Percentiles rank a stretch among this genome's conserved stretches.
Evolutionary conservation across 1,284 basidiomycete species (phyloP).

Genomic region (Hymenochaete sp.): DNA sequence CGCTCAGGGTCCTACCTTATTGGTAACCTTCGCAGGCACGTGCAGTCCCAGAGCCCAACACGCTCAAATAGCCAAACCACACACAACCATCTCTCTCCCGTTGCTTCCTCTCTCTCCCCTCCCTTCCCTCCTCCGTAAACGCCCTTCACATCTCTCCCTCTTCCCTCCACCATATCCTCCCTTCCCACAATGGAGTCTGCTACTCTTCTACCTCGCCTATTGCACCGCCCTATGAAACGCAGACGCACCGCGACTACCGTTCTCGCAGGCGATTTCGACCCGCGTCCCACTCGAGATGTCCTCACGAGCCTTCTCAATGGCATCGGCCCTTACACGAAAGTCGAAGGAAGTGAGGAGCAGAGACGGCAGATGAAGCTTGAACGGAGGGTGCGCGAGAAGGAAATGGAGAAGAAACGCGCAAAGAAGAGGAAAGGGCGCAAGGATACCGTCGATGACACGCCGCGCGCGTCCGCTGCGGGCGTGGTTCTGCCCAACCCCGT

Average conservation of each 20-base stretch:
- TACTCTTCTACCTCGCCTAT: background rate
- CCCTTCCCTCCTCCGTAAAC: too few species aligned
- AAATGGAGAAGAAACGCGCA: conserved; percentile 28
- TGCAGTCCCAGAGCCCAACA: too few species aligned
- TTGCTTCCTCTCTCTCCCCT: conserved; percentile 1
- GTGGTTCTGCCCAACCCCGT: background rate
- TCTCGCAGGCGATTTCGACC: conserved; percentile 64
- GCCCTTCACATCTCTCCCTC: too few species aligned
- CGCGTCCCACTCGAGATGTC: conserved; percentile 56
- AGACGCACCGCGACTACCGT: conserved; percentile 66
- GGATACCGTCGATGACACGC: background rate
- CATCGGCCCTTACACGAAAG: conserved; percentile 50
- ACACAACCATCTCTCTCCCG: too few species aligned
- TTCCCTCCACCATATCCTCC: conserved; percentile 4
- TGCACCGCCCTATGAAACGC: conserved; percentile 26
- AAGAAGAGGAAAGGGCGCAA: conserved; percentile 12
- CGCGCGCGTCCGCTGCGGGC: too few species aligned
- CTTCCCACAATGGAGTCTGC: too few species aligned
- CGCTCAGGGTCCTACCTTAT: too few species aligned
- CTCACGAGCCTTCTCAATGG: conserved; percentile 70
- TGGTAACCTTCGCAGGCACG: too few species aligned
- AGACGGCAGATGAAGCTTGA: conserved; percentile 43
- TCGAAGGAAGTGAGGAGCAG: conserved; percentile 50
- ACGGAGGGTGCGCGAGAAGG: conserved; percentile 41
- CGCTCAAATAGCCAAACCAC: too few species aligned